A percentile compares a stretch with the other conserved stretches of the same genome.
These are phyloP conservation scores for Brassica nigra DNA, from an alignment of 345 rosid species.

Conservation along the genomic window DNA sequence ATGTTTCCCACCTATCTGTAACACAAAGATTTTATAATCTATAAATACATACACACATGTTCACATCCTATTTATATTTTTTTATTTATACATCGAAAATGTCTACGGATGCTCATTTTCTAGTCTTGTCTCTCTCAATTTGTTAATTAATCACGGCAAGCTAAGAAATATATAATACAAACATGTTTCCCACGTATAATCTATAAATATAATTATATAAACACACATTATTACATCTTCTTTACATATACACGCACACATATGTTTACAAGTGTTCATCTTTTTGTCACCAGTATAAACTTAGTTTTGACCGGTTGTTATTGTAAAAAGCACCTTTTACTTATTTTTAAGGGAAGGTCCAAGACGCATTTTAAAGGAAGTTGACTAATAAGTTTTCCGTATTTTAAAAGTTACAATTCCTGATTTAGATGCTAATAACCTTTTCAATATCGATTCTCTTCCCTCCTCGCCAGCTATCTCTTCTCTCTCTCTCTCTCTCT, in stretches of 20 bases:
- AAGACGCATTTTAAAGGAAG: background rate
- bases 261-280: background rate
- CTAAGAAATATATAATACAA: background rate
- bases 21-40: background rate
- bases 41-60: background rate
- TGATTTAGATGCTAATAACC: background rate
- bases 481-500: background rate
- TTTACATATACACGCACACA: background rate
- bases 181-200: background rate
- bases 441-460: background rate
- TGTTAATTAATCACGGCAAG: background rate
- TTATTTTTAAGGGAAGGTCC: background rate
- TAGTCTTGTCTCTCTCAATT: background rate
- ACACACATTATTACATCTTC: background rate
- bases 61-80: background rate
- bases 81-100: background rate
- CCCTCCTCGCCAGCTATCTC: constrained; percentile 15
- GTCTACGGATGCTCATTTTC: background rate
- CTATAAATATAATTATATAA: too few species aligned
- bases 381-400: background rate
- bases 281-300: background rate
- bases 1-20: background rate
- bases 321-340: too few species aligned
- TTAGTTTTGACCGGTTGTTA: too few species aligned
- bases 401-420: background rate